Evolutionary conservation across 306 rosid species (phyloP), one percentile per base, ranked within the genome.

Genomic region (Coriaria nepalensis): DNA sequence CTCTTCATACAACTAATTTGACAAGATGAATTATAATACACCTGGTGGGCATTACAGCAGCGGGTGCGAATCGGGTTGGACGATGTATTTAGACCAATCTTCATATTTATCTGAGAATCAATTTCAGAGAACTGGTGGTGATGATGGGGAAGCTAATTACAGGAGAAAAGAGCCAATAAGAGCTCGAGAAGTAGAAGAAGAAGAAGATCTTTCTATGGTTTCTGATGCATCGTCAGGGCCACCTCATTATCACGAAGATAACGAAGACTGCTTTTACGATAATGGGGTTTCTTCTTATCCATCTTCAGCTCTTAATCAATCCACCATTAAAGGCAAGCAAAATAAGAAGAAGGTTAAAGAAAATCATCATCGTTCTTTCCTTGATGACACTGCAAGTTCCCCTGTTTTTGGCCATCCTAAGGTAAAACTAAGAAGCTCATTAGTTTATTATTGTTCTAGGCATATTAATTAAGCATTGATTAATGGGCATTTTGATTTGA

Each of bases 321-420:
- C 33, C 38, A 53, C 49, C 52, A 46, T 42, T 5, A 72, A 73
- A 43, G 39, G 49, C 13, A 53, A 47, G 49, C 50, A 47, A 33
- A 69, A 61, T 56, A 73, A 68, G 41, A 59, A 35, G 57, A 68
- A 67, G 61, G 65, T 54, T 53, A 77, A 61, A 70, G 81, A 69
- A 59, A 63, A 14, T 61, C 53, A 67, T 59, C 70, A 73, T 45
- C 62, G 55, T 55, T 64, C 78, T 44, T 45, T 53, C 43, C 94
- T 90, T 58, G 98, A 81, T 68, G 98, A 85, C 70, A 90, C 96
- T 60, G 96, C 98, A 20, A 85, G 93, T 68, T 90, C 95, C 61
- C 73, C 79, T 49, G 60, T 69, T 45, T 62, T 61, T 61, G 68
- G 32, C 62, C 44, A 9, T 62, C 8, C 78, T 33, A 71, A 72